Conservation (phyloP, 1,284 basidiomycete genomes). For the Sporisorium sorghi region DNA sequence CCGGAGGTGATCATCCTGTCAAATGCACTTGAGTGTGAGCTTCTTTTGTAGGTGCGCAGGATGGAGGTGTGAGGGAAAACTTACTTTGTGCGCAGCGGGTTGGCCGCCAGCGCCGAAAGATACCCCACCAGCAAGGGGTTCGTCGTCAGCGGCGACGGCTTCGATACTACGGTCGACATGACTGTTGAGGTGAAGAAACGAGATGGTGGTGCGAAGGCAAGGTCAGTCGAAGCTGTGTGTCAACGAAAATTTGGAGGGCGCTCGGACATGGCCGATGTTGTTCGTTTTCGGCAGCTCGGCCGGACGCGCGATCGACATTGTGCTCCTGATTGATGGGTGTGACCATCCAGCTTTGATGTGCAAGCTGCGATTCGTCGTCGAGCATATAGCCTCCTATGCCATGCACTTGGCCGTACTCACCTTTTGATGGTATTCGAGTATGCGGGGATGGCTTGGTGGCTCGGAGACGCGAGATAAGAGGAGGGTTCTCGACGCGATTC, state of each 20-base stretch:
- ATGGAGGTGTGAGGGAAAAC: background rate
- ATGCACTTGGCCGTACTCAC: background rate
- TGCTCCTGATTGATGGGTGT: background rate
- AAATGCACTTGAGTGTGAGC: background rate
- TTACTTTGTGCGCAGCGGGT: conserved; percentile 61
- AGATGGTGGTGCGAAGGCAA: background rate
- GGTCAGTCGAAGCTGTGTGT: conserved; percentile 1
- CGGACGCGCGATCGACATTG: background rate
- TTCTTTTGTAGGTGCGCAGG: background rate
- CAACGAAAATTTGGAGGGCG: background rate
- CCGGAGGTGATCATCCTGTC: conserved; percentile 57
- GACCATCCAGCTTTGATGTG: background rate
- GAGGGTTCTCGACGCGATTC: background rate
- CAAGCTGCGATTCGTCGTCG: background rate
- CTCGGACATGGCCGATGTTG: conserved; percentile 14
- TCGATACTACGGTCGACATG: conserved; percentile 46
- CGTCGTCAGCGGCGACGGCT: conserved; percentile 43
- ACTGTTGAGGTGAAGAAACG: background rate
- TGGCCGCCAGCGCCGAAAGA: conserved; percentile 55
- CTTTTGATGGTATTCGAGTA: background rate
- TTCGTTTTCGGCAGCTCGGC: background rate
- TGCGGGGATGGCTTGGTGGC: background rate
- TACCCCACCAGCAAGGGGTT: conserved; percentile 54
- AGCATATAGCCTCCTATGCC: background rate
- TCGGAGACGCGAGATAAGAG: background rate